Conservation (phyloP, 805 yeast genomes). For the Ogataea angusta region DNA sequence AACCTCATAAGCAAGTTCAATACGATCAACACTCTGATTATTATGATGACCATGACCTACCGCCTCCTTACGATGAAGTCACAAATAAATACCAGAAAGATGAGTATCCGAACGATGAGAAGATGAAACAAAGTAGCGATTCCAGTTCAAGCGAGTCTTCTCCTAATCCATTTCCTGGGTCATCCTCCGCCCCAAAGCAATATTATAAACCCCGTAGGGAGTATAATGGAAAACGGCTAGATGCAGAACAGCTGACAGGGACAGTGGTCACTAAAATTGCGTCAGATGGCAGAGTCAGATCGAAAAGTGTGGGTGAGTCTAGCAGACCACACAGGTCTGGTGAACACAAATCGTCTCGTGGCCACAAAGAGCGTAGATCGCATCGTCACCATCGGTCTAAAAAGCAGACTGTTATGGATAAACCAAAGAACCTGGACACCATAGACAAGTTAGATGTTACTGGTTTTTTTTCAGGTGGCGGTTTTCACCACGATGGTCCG, state of each 20-base stretch:
- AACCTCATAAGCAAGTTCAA: not conserved
- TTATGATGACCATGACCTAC: slow-evolving; percentile 33
- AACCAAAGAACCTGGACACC: slow-evolving; percentile 79
- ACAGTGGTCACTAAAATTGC: slow-evolving; percentile 26
- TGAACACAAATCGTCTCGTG: slow-evolving; percentile 16
- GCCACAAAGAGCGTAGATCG: slow-evolving; percentile 20
- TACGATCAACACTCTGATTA: slow-evolving; percentile 28
- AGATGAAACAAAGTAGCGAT: slow-evolving; percentile 22
- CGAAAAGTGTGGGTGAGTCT: slow-evolving; percentile 31
- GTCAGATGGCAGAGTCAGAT: slow-evolving; percentile 32
- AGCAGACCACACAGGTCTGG: slow-evolving; percentile 14
- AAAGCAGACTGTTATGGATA: slow-evolving; percentile 41
- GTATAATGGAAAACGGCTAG: slow-evolving; percentile 23
- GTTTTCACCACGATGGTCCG: slow-evolving; percentile 98
- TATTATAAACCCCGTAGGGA: slow-evolving; percentile 14
- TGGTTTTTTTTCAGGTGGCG: slow-evolving; percentile 86
- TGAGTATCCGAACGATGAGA: slow-evolving; percentile 57
- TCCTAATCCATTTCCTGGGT: slow-evolving; percentile 28
- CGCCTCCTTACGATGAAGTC: slow-evolving; percentile 71
- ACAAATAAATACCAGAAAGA: slow-evolving; percentile 41
- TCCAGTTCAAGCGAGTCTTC: slow-evolving; percentile 15
- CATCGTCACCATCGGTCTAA: slow-evolving; percentile 34
- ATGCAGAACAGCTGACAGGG: slow-evolving; percentile 21
- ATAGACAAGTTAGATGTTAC: slow-evolving; percentile 96
- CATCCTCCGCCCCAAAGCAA: slow-evolving; percentile 11